Evolutionary conservation across 202 grass and related monocot species (phyloP).

Genomic region (Hordeum pubiflorum): DNA sequence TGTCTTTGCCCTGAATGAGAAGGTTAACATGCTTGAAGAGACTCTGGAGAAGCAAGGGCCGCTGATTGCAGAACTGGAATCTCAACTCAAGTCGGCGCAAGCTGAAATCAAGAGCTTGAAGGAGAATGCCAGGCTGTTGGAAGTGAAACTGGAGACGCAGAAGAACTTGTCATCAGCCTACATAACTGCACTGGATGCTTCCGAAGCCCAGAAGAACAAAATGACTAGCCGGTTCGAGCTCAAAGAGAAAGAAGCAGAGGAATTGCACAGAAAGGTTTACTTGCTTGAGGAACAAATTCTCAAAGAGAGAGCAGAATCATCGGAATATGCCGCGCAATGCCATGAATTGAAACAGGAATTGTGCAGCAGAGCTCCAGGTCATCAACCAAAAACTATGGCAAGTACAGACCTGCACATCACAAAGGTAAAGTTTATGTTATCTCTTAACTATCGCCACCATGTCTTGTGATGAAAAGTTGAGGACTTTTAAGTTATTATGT

Average conservation of each 20-base stretch:
- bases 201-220: constrained; percentile 59
- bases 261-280: constrained; percentile 25
- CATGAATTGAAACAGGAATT: constrained; percentile 40
- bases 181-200: constrained; percentile 50
- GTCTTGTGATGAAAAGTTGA: background rate
- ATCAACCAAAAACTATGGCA: constrained; percentile 20
- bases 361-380: constrained; percentile 10
- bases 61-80: constrained; percentile 34
- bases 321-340: constrained; percentile 34
- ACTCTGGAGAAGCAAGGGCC: constrained; percentile 35
- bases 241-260: constrained; percentile 38
- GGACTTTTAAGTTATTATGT: background rate
- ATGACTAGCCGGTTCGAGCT: constrained; percentile 27
- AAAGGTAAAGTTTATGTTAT: constrained; percentile 43
- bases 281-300: constrained; percentile 37
- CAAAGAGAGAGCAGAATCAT: constrained; percentile 32
- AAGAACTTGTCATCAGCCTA: constrained; percentile 57
- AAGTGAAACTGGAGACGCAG: constrained; percentile 52
- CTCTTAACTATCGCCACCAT: background rate
- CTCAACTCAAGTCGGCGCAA: constrained; percentile 28
- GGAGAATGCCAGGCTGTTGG: constrained; percentile 32
- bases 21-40: constrained; percentile 40
- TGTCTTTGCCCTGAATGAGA: constrained; percentile 31
- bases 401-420: constrained; percentile 38
- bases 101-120: constrained; percentile 36